Conservation (phyloP, 257 asterid genomes). For the Galeopsis tetrahit region DNA sequence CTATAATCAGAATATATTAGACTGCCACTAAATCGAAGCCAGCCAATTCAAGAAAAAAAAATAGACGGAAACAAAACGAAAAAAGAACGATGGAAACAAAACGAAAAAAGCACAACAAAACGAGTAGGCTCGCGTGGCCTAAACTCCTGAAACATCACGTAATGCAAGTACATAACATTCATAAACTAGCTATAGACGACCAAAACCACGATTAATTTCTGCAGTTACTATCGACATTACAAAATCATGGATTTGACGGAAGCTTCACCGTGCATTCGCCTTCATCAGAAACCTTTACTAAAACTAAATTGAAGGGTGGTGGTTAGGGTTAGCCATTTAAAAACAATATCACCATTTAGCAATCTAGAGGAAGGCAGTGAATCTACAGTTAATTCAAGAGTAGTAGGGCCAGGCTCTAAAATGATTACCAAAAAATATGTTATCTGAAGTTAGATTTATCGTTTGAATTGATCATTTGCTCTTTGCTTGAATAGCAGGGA, state of each 20-base stretch:
- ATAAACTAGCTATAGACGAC: background rate
- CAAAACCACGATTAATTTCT: background rate
- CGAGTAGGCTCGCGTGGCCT: background rate
- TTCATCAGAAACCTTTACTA: conserved; percentile 18
- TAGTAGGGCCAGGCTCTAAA: background rate
- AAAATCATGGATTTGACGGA: conserved; percentile 10
- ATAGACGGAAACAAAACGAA: background rate
- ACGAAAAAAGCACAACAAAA: background rate
- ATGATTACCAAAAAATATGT: conserved; percentile 10
- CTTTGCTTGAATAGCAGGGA: conserved; percentile 45
- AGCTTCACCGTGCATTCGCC: background rate
- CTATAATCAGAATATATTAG: too few species aligned
- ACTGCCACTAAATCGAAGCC: background rate
- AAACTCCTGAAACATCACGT: background rate
- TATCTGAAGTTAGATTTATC: conserved; percentile 13
- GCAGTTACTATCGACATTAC: background rate
- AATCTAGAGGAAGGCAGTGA: background rate
- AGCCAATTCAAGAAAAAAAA: background rate
- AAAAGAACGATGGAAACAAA: background rate
- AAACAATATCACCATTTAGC: background rate
- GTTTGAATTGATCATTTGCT: conserved; percentile 28
- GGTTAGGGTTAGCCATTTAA: conserved; percentile 1
- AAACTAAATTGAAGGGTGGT: background rate
- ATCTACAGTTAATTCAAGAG: conserved; percentile 15
- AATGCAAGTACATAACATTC: background rate